Evolutionary conservation across 768 basidiomycete species (phyloP).

Genomic region (Serpula lacrymans): DNA sequence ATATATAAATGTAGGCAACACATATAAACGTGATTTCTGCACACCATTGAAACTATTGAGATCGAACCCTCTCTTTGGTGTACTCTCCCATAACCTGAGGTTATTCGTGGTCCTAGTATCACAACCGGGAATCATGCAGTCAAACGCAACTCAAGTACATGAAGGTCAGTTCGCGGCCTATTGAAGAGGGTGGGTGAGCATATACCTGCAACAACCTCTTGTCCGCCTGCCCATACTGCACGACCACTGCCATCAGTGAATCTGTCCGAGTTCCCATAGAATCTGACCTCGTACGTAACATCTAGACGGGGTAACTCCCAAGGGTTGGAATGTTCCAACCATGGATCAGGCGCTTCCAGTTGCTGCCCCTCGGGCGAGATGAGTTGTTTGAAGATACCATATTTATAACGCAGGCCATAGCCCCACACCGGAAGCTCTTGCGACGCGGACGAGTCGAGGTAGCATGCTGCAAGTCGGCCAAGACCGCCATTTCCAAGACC

Average conservation of each 20-base stretch:
- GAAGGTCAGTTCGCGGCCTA: too few relatives aligned
- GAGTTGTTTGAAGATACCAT: constrained; percentile 94
- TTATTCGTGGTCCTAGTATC: constrained; percentile 87
- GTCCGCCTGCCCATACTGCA: constrained; percentile 81
- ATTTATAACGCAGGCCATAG: constrained; percentile 89
- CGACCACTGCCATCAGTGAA: constrained; percentile 55
- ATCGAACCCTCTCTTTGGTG: constrained; percentile 89
- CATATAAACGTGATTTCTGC: too few relatives aligned
- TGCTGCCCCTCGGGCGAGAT: constrained; percentile 83
- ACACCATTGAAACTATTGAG: constrained; percentile 91
- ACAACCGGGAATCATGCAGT: constrained; percentile 88
- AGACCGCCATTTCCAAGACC: constrained; percentile 94
- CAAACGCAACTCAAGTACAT: constrained; percentile 75
- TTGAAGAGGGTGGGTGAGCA: too few relatives aligned
- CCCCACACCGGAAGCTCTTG: constrained; percentile 94
- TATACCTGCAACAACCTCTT: constrained; percentile 82
- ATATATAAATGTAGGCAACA: not conserved
- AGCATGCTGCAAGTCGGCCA: constrained; percentile 95
- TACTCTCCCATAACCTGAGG: constrained; percentile 79
- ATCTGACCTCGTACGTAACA: constrained; percentile 80
- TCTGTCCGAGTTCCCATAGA: constrained; percentile 82
- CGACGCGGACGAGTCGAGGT: constrained; percentile 89
- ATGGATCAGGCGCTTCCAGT: constrained; percentile 90
- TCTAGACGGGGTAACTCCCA: constrained; percentile 88
- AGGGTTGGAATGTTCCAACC: constrained; percentile 84